These are phyloP conservation scores for Cymbopogon flexuosus DNA, from an alignment of 202 grass and related monocot genomes.

Conservation along the genomic window DNA sequence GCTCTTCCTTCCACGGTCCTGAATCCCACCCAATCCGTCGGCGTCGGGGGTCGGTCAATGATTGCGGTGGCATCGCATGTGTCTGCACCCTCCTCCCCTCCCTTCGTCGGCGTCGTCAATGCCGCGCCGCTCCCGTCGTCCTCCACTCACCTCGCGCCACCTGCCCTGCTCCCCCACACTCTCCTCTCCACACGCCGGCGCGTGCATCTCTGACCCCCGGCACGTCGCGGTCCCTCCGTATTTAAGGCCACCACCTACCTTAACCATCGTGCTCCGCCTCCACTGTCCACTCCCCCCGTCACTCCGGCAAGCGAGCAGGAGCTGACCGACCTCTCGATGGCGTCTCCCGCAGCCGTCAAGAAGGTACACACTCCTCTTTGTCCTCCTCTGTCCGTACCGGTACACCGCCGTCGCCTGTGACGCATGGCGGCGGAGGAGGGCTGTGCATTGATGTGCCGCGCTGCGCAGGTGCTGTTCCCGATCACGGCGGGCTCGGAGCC, in stretches of 20 bases:
- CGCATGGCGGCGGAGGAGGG: no score
- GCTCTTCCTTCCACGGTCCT: background rate
- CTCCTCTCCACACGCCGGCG: background rate
- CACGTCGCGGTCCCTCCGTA: background rate
- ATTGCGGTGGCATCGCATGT: background rate
- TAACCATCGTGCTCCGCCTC: background rate
- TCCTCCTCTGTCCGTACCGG: background rate
- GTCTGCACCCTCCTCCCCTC: background rate
- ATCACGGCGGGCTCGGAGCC: conserved; percentile 58
- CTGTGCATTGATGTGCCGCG: background rate
- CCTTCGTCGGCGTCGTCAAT: background rate
- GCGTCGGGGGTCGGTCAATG: background rate
- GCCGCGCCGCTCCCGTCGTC: background rate
- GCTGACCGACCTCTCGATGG: background rate
- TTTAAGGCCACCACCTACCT: background rate
- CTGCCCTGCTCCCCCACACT: background rate
- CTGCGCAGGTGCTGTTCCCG: conserved; percentile 53
- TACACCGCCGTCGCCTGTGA: no score
- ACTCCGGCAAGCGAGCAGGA: background rate
- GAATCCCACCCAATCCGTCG: no score
- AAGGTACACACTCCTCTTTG: background rate
- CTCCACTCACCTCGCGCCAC: background rate
- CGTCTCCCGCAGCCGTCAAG: background rate
- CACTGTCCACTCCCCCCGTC: no score
- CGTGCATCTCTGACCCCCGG: background rate